Base-by-base conservation (phyloP, 164 flowering plant species). In the Litsea cubeba region DNA sequence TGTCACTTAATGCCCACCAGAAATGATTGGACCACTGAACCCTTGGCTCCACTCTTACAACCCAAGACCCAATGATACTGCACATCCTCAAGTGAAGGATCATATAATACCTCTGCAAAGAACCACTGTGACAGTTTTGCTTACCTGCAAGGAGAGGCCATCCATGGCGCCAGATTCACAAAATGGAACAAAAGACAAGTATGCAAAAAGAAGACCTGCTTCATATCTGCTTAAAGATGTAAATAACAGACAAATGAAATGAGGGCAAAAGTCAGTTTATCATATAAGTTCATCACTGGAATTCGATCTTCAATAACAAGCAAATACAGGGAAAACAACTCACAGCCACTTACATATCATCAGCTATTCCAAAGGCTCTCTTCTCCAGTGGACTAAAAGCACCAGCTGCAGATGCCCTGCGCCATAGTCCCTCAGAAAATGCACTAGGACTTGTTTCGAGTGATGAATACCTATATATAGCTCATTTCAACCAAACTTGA, bases 91-190 rank as follows among this genome's bases (percentile, higher is more conserved):
- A 20, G n/a, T 54, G 12, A 54, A 3, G n/a, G 60, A 20, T 54
- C 60, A 54, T 54, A 54, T 18, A 14, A 15, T 15, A 4, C n/a
- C n/a, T 18, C 60, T 20, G 60, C 17, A 54, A 54, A 54, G 18
- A 54, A 54, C 26, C 51, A 26, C 2, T 12, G 25, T 15, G 28
- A 46, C 20, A 66, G 15, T 28, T 32, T 66, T 35, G 54, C 86
- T 79, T 83, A 92, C 98, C 79, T 88, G 94, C 88, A 95, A 81
- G 22, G 99, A 91, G 69, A 90, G 91, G 65, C 89, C 84, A 82
- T 95, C 99, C 84, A 88, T 79, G 64, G 82, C 74, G 76, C 97
- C 97, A n/a, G 90, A 90, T 85, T 91, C 99, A 85, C 97, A 91
- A 77, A 93, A 93, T 71, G 99, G 97, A 84, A 95, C 83, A 78